These are phyloP conservation scores for Patellifolia procumbens DNA, from an alignment of 179 eudicot genomes.

Conservation along the genomic window DNA sequence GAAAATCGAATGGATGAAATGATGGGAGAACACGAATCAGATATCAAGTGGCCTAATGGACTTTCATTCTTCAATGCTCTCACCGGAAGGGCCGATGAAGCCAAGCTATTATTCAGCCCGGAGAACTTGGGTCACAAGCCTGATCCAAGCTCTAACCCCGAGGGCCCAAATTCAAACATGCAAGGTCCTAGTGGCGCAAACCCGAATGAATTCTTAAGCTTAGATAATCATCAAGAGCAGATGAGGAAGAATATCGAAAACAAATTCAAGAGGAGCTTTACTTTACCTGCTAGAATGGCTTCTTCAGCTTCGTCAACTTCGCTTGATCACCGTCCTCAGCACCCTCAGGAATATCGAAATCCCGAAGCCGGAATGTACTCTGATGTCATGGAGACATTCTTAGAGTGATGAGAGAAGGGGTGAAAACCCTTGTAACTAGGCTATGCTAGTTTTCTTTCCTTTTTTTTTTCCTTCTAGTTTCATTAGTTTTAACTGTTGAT, in stretches of 20 bases:
- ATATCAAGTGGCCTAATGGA: constrained; percentile 95
- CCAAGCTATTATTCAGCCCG: constrained; percentile 71
- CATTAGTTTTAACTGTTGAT: constrained; percentile 21
- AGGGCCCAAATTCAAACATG: constrained; percentile 26
- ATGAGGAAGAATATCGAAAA: constrained; percentile 67
- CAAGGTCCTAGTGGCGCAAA: constrained; percentile 29
- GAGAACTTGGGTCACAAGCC: constrained; percentile 58
- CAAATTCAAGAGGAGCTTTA: constrained; percentile 86
- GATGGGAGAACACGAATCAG: constrained; percentile 74
- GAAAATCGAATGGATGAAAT: constrained; percentile 63
- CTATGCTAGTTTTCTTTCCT: constrained; percentile 30
- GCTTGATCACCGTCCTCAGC: constrained; percentile 60
- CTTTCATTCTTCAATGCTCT: constrained; percentile 77
- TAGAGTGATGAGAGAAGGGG: constrained; percentile 39
- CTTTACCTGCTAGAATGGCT: constrained; percentile 81
- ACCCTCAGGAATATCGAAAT: constrained; percentile 55
- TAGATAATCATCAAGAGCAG: constrained; percentile 60
- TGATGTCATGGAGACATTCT: constrained; percentile 90
- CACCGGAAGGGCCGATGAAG: constrained; percentile 74
- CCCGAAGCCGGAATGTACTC: constrained; percentile 74
- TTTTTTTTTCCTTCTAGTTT: constrained; percentile 11
- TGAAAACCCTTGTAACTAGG: constrained; percentile 45
- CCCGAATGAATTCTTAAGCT: constrained; percentile 71
- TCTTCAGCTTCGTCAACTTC: constrained; percentile 81
- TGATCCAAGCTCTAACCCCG: constrained; percentile 33